Evolutionary conservation across 1,284 basidiomycete genomes (phyloP).

Genomic region (Anthracocystis setariae): DNA sequence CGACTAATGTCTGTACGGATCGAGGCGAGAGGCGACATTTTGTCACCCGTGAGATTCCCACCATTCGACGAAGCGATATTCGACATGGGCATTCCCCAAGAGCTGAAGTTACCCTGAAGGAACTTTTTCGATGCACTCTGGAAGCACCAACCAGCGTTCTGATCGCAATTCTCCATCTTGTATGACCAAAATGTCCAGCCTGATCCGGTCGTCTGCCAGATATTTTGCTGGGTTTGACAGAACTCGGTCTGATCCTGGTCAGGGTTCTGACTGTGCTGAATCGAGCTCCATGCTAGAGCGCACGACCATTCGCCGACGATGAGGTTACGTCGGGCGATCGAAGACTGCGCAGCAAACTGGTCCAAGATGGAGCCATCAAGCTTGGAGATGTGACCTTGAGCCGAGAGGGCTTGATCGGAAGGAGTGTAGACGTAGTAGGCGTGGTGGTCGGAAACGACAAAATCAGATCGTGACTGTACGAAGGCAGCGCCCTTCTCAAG

Average conservation of each 20-base stretch:
- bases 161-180: conserved; percentile 68
- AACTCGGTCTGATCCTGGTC: conserved; percentile 72
- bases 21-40: conserved; percentile 10
- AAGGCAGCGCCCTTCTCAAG: conserved; percentile 74
- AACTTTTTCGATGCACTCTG: conserved; percentile 49
- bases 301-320: conserved; percentile 72
- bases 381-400: conserved; percentile 58
- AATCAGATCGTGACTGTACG: conserved; percentile 74
- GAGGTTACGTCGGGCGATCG: conserved; percentile 72
- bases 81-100: conserved; percentile 53
- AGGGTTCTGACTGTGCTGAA: conserved; percentile 71
- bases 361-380: conserved; percentile 53
- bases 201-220: conserved; percentile 74
- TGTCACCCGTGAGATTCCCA: conserved; percentile 18
- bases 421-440: conserved; percentile 73
- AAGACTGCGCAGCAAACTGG: conserved; percentile 31
- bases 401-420: conserved; percentile 51
- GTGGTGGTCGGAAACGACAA: conserved; percentile 81
- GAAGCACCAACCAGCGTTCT: conserved; percentile 67
- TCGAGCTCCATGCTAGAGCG: conserved; percentile 74
- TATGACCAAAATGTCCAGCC: conserved; percentile 81
- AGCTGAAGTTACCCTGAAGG: conserved; percentile 49
- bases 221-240: conserved; percentile 75
- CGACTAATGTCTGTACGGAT: conserved; percentile 34
- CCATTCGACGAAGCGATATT: conserved; percentile 3